Percentiles rank a stretch among this genome's conserved stretches.
Conservation (phyloP, 306 rosid genomes). For the Myrica gale region DNA sequence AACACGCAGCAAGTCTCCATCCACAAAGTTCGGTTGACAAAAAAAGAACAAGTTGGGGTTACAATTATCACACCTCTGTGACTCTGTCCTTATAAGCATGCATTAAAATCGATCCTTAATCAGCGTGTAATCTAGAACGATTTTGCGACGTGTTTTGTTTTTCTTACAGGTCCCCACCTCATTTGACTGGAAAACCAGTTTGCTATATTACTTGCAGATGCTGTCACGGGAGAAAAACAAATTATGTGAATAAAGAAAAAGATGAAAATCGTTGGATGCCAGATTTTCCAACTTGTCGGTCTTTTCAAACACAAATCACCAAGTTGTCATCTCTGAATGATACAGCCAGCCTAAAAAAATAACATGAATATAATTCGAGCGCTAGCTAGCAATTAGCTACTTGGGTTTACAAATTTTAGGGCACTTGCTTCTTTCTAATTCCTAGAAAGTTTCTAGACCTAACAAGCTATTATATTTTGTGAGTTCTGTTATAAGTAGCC, state of each 20-base stretch:
- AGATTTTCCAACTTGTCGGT: not conserved
- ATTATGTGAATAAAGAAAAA: slow-evolving; percentile 12
- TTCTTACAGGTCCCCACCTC: slow-evolving; percentile 28
- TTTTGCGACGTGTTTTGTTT: slow-evolving; percentile 26
- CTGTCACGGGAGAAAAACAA: slow-evolving; percentile 29
- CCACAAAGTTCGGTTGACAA: slow-evolving; percentile 23
- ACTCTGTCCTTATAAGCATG: slow-evolving; percentile 5
- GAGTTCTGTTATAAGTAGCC: too few species aligned
- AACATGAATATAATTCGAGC: not conserved
- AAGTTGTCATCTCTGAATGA: too few species aligned
- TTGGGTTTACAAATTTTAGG: too few species aligned
- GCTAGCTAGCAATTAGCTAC: not conserved
- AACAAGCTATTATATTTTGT: too few species aligned
- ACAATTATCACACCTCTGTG: not conserved
- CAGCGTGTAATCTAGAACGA: slow-evolving; percentile 19
- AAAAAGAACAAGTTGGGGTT: slow-evolving; percentile 32
- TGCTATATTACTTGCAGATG: slow-evolving; percentile 16
- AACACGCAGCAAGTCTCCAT: slow-evolving; percentile 16
- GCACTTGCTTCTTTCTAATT: too few species aligned
- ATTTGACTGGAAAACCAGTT: slow-evolving; percentile 36
- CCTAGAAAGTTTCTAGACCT: too few species aligned
- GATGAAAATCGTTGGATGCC: slow-evolving; percentile 6
- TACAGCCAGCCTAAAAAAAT: not conserved
- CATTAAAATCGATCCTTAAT: slow-evolving; percentile 34
- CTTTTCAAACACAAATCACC: not conserved